A percentile compares a stretch with the other conserved stretches of the same genome.
phyloP scores from a whole-genome alignment of 1,139 yeast species.

The Sugiyamaella sp. region DNA sequence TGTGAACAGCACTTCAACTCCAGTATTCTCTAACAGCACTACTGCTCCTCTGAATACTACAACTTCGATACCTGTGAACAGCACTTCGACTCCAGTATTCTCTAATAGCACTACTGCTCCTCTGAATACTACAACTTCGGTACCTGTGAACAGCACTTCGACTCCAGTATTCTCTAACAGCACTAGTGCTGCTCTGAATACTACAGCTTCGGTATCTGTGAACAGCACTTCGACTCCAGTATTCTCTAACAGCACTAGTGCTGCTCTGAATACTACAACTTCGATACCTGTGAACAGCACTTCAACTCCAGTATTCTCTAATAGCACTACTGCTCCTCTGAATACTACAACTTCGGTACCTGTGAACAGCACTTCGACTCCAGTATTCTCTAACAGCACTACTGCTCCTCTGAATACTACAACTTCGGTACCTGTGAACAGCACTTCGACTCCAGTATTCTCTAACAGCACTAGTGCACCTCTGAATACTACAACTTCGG shows the following conservation, averaged over 20 bases:
- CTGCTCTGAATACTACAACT: not conserved
- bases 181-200: not conserved
- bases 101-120: not conserved
- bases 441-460: not conserved
- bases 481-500: not conserved
- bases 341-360: constrained; percentile 6
- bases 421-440: not conserved
- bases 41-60: constrained; percentile 6
- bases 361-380: not conserved
- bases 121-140: no score
- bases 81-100: not conserved
- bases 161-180: constrained; percentile 1
- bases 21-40: constrained; percentile 4
- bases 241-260: not conserved
- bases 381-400: not conserved
- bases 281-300: not conserved
- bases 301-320: not conserved
- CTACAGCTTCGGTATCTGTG: constrained; percentile 1
- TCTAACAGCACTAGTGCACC: not conserved
- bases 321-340: constrained; percentile 9
- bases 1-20: not conserved
- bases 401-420: not conserved
- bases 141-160: not conserved
- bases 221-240: constrained; percentile 7
- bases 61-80: not conserved